Evolutionary conservation across 164 flowering plant genomes (phyloP).

Genomic region (Vitis amurensis): DNA sequence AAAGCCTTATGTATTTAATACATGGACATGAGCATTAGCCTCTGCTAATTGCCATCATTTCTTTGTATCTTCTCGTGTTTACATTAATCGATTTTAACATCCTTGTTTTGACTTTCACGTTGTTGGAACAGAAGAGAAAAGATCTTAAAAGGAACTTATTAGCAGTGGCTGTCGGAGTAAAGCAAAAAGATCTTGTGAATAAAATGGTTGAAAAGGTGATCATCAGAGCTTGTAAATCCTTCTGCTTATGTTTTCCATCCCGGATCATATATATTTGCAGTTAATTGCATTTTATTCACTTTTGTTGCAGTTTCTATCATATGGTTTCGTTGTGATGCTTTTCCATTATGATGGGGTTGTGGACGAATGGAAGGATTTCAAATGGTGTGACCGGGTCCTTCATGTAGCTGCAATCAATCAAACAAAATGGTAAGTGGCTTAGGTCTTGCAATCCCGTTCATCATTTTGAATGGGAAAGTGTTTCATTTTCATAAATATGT

Average conservation of each 20-base stretch:
- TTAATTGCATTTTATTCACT: neutral
- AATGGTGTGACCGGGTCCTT: constrained; percentile 47
- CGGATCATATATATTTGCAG: neutral
- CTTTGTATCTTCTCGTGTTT: neutral
- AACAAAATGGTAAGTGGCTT: constrained; percentile 54
- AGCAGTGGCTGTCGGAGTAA: constrained; percentile 55
- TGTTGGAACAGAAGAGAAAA: constrained; percentile 13
- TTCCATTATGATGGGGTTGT: constrained; percentile 70
- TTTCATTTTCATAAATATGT: neutral
- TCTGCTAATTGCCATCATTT: no score
- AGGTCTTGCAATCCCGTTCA: neutral
- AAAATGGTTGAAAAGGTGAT: constrained; percentile 57
- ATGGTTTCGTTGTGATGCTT: constrained; percentile 54
- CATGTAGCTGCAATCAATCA: constrained; percentile 60
- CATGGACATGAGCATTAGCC: no score
- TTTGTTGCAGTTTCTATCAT: constrained; percentile 48
- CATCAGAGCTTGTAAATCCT: neutral
- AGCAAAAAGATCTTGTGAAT: constrained; percentile 55
- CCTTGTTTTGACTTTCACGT: neutral
- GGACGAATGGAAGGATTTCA: constrained; percentile 50
- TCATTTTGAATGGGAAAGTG: neutral
- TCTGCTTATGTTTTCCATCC: neutral
- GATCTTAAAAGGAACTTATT: constrained; percentile 36
- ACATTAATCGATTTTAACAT: neutral
- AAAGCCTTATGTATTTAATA: no score